These are phyloP conservation scores for Agroathelia rolfsii DNA, from an alignment of 1,284 basidiomycete species.

Conservation along the genomic window DNA sequence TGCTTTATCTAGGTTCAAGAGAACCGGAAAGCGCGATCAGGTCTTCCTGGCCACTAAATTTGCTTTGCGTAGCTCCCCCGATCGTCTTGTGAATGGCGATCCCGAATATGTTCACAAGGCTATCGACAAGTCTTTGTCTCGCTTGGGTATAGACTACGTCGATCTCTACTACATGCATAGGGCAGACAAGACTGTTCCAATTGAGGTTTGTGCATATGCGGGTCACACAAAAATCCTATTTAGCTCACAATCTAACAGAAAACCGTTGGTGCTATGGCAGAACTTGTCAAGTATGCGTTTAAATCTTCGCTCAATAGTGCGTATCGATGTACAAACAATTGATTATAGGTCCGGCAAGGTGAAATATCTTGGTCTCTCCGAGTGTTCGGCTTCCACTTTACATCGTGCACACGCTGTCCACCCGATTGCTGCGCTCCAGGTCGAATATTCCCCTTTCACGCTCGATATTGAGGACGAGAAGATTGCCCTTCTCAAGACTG, in stretches of 20 bases:
- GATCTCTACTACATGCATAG: constrained; percentile 38
- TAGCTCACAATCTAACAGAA: constrained; percentile 16
- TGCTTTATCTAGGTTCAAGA: constrained; percentile 32
- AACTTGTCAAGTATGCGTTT: constrained; percentile 38
- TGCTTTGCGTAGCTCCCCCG: constrained; percentile 20
- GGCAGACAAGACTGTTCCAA: constrained; percentile 33
- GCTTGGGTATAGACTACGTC: constrained; percentile 33
- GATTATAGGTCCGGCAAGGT: constrained; percentile 42
- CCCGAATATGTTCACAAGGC: constrained; percentile 26
- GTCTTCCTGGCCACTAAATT: constrained; percentile 47
- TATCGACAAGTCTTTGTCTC: constrained; percentile 25
- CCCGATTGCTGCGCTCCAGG: constrained; percentile 51
- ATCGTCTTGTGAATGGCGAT: constrained; percentile 17
- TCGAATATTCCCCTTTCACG: constrained; percentile 57
- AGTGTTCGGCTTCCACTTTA: constrained; percentile 46
- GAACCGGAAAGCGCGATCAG: constrained; percentile 27
- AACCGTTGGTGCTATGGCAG: constrained; percentile 40
- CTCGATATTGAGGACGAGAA: constrained; percentile 41
- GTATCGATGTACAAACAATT: not conserved
- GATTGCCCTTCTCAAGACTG: constrained; percentile 36
- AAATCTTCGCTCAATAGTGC: not conserved
- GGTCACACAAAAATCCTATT: constrained; percentile 4
- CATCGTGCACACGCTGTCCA: constrained; percentile 54
- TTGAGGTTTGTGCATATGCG: constrained; percentile 26
- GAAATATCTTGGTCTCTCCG: constrained; percentile 53